Conservation (phyloP, 2,329 filamentous ascomycete genomes). For the Chalara sp. region DNA sequence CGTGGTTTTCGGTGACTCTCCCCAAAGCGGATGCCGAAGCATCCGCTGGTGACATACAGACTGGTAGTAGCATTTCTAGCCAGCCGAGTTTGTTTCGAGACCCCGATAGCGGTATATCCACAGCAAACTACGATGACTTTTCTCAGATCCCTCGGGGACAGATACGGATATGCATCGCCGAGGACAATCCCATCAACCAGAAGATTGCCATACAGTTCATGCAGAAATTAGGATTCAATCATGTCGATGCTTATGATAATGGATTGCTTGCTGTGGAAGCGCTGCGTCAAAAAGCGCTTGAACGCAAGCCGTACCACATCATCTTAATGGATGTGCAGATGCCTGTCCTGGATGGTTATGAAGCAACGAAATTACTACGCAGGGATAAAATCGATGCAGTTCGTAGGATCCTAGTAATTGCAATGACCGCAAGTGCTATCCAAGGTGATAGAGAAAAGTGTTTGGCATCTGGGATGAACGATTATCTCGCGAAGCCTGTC, state of each 20-base stretch:
- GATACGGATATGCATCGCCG: slow-evolving; percentile 84
- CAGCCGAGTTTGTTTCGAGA: slow-evolving; percentile 16
- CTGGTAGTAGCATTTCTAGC: slow-evolving; percentile 30
- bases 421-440: slow-evolving; percentile 94
- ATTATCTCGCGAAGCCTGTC: slow-evolving; percentile 95
- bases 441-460: slow-evolving; percentile 93
- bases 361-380: slow-evolving; percentile 78
- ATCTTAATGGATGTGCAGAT: slow-evolving; percentile 96
- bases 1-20: slow-evolving; percentile 78
- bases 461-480: slow-evolving; percentile 94
- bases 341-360: slow-evolving; percentile 88
- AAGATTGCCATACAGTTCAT: slow-evolving; percentile 91
- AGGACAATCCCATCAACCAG: slow-evolving; percentile 93
- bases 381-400: slow-evolving; percentile 71
- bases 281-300: slow-evolving; percentile 65
- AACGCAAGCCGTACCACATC: slow-evolving; percentile 76
- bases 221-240: slow-evolving; percentile 72
- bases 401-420: slow-evolving; percentile 81
- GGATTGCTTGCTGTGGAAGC: slow-evolving; percentile 84
- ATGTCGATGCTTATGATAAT: slow-evolving; percentile 83
- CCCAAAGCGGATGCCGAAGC: slow-evolving; percentile 66
- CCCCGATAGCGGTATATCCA: slow-evolving; percentile 34
- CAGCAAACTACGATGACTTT: slow-evolving; percentile 54
- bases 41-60: slow-evolving; percentile 47
- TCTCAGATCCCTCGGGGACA: slow-evolving; percentile 68